These are phyloP conservation scores for Prototheca stagnorum DNA, from an alignment of 163 green algal species.

Conservation along the genomic window DNA sequence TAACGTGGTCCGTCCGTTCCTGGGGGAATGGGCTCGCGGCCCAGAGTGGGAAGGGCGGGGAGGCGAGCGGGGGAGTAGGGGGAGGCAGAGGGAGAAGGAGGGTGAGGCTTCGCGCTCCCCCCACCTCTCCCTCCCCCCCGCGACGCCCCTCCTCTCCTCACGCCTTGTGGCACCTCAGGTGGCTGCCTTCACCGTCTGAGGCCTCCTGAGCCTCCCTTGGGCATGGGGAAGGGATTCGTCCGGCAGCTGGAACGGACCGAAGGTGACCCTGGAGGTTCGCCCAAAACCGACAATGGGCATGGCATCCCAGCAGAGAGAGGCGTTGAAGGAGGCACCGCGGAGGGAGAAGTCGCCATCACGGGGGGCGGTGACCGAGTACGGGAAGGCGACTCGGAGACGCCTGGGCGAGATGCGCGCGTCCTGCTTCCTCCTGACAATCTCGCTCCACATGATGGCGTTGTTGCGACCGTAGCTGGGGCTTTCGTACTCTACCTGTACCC, in stretches of 20 bases:
- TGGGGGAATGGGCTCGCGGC: too few species aligned
- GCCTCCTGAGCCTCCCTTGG: not conserved
- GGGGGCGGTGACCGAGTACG: slow-evolving; percentile 36
- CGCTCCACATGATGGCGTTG: slow-evolving; percentile 64
- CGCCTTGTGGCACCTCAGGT: not conserved
- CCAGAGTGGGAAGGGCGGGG: too few species aligned
- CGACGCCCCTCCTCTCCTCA: too few species aligned
- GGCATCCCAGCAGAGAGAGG: slow-evolving; percentile 66
- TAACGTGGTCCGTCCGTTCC: too few species aligned
- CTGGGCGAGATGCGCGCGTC: slow-evolving; percentile 30
- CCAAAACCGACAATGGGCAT: slow-evolving; percentile 40
- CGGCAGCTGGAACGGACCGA: slow-evolving; percentile 3
- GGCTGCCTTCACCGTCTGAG: not conserved
- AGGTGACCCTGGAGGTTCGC: slow-evolving; percentile 2
- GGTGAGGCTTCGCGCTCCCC: not conserved
- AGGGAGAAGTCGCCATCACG: slow-evolving; percentile 46
- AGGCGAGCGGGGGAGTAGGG: too few species aligned
- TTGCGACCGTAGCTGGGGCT: slow-evolving; percentile 41
- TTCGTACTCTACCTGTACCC: slow-evolving; percentile 50
- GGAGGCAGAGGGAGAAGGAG: not conserved
- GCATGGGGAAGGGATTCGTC: slow-evolving; percentile 1
- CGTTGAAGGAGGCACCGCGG: slow-evolving; percentile 44
- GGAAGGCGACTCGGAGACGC: slow-evolving; percentile 56
- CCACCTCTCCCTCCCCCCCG: too few species aligned
- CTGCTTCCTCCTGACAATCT: slow-evolving; percentile 50